Evolutionary conservation across 78 protist species (phyloP).

Genomic region (Dictyostelium purpureum): DNA sequence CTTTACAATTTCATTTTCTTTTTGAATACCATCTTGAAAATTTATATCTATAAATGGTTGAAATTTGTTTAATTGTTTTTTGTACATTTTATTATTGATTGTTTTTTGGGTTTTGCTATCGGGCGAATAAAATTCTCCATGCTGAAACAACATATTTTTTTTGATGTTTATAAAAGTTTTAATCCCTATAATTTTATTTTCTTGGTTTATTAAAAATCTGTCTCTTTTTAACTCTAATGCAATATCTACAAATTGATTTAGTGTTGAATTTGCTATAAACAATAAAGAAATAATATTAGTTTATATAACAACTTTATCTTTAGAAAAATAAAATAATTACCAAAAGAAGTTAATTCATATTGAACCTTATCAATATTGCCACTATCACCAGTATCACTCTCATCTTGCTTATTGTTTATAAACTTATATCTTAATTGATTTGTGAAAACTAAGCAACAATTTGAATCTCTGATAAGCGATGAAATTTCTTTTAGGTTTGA

Average conservation of each 20-base stretch:
- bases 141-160: background rate
- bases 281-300: background rate
- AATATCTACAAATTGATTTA: conserved; percentile 38
- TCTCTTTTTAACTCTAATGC: conserved; percentile 40
- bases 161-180: background rate
- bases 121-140: background rate
- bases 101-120: no score
- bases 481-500: background rate
- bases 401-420: background rate
- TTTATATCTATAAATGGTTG: conserved; percentile 23
- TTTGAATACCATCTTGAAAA: conserved; percentile 16
- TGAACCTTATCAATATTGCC: background rate
- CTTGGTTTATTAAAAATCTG: conserved; percentile 5
- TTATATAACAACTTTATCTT: no score
- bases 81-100: background rate
- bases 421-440: conserved; percentile 43
- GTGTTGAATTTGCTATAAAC: background rate
- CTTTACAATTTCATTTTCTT: background rate
- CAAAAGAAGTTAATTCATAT: background rate
- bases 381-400: background rate
- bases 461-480: background rate
- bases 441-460: conserved; percentile 16
- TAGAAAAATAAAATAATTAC: no score
- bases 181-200: background rate
- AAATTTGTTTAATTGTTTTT: background rate